Evolutionary conservation across 179 eudicot genomes (phyloP), one percentile per base, ranked within the genome.

Genomic region (Beta lomatogona): DNA sequence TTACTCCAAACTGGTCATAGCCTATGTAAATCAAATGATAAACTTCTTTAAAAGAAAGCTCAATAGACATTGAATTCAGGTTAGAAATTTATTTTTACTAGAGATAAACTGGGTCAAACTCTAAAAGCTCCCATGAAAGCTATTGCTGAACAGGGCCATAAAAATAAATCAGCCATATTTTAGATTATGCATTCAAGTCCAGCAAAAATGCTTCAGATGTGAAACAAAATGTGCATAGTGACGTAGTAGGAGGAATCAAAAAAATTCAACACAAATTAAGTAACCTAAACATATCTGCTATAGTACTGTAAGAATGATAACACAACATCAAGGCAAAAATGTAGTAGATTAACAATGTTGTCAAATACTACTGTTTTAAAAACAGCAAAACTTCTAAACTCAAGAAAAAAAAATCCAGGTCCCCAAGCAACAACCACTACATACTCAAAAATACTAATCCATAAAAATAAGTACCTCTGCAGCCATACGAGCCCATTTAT

Each of bases 401-500:
- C 53, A 15, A 48, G 63, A 18, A 58, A 78, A 71, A 71, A 53
- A 57, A 7, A 31, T 12, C 0, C 66, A 11, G 53, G 31, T 13
- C 21, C 28, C 45, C 72, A 81, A 54, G 63, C 50, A 61, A 77
- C 71, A 71, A 71, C 8, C 61, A 61, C 11, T n/a, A 63, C 46
- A 61, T 52, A 71, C 19, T 50, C 69, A n/a, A 16, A 59, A 70
- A 59, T 44, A 41, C 19, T 12, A 5, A 21, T 70, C 54, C 53
- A 36, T 36, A 36, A 63, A 9, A 31, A 73, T 52, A 73, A 15
- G 53, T 86, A 88, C 90, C 90, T 86, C 87, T 13, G 83, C 72
- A 36, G 90, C 90, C 90, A 88, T 88, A 71, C 90, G 90, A 84
- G 90, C 90, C 90, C 90, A 88, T 77, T 88, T 88, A 76, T 88